These are phyloP conservation scores for Dendrocalamus latiflorus DNA, from an alignment of 202 grass and related monocot genomes.

Conservation along the genomic window DNA sequence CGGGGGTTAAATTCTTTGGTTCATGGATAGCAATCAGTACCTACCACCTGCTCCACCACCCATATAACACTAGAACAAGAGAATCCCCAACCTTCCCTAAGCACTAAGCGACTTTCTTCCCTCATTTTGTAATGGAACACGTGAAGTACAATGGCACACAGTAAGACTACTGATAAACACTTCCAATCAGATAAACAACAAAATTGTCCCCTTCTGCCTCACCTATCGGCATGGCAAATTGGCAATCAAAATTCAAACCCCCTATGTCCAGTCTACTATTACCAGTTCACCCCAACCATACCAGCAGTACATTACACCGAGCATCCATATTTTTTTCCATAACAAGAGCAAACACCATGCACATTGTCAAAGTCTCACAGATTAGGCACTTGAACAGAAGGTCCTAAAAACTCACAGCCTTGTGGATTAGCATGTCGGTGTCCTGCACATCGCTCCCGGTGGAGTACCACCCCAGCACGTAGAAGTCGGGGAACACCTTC, in stretches of 20 bases:
- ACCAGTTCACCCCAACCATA: background rate
- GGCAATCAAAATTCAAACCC: background rate
- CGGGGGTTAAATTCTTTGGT: background rate
- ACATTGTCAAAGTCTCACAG: background rate
- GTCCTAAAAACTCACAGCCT: slow-evolving; percentile 58
- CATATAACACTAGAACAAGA: background rate
- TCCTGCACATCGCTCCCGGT: slow-evolving; percentile 98
- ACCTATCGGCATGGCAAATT: background rate
- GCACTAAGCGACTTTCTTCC: background rate
- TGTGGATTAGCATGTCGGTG: slow-evolving; percentile 85
- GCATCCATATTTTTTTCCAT: background rate
- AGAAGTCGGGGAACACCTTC: slow-evolving; percentile 97
- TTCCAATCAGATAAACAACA: background rate
- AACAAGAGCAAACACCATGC: background rate
- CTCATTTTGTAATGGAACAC: background rate
- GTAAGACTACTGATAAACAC: background rate
- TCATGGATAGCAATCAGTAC: background rate
- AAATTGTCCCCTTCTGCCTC: background rate
- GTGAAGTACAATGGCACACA: background rate
- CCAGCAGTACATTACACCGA: background rate
- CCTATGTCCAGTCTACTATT: background rate
- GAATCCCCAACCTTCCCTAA: background rate
- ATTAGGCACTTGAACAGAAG: background rate
- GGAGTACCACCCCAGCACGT: too few species aligned
- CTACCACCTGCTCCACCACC: background rate